Base-by-base conservation (phyloP, 148 eudicot genomes). In the Dysphania ambrosioides region DNA sequence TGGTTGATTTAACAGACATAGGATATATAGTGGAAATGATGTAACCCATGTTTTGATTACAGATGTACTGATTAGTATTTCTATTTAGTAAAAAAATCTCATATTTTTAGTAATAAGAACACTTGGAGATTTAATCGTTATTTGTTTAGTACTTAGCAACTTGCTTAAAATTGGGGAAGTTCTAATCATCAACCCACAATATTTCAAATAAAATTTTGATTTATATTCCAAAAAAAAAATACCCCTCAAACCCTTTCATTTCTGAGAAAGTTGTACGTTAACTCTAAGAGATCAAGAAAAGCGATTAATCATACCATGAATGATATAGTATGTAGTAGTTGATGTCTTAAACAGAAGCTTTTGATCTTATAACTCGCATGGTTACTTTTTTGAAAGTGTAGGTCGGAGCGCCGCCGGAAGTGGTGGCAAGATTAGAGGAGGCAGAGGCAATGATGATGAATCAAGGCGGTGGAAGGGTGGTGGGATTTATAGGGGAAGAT, bases 341-440 rank as follows among this genome's bases (percentile, higher is more conserved):
- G 5, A 36, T 36, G 40, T 36, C 40, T 36, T 36, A n/a, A n/a
- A n/a, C n/a, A n/a, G n/a, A n/a, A n/a, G n/a, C n/a, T n/a, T n/a
- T n/a, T n/a, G n/a, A n/a, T n/a, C n/a, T n/a, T n/a, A n/a, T n/a
- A n/a, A n/a, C n/a, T n/a, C n/a, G n/a, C n/a, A n/a, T n/a, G n/a
- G n/a, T n/a, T 64, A 4, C 0, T 21, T 24, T 12, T 1, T 0
- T 6, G n/a, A 18, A 6, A 41, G 18, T 75, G 70, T 81, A 94
- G 99, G 96, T 95, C 56, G 99, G 99, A 24, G 99, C 99, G 41
- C 99, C 99, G 35, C 85, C 91, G 11, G 97, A 92, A 77, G 93
- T 92, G 82, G 94, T 90, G 87, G 91, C 90, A 38, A 87, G 89
- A 61, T 80, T 95, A 13, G 99, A 94, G 79, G 98, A 91, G 47